Percentiles rank a stretch among this genome's conserved stretches.
These are phyloP conservation scores for Trichocladium antarcticum DNA, from an alignment of 495 filamentous ascomycete species.

Conservation along the genomic window DNA sequence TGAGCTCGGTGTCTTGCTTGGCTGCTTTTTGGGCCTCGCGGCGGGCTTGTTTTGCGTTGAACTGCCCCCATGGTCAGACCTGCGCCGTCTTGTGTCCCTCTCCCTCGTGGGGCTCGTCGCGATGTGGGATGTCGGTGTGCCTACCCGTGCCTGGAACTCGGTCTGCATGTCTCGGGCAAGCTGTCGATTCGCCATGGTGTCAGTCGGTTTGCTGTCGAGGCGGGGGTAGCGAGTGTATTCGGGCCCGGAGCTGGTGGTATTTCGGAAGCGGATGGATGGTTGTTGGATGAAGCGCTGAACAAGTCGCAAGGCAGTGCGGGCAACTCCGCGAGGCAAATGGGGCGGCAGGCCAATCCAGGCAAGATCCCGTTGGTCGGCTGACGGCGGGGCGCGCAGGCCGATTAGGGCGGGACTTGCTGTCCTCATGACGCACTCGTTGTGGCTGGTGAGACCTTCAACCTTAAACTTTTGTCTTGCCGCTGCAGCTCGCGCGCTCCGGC, in stretches of 20 bases:
- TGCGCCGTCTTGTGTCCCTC: background rate
- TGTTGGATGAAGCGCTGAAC: background rate
- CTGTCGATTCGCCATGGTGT: constrained; percentile 41
- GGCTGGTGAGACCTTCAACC: constrained; percentile 12
- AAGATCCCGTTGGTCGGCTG: background rate
- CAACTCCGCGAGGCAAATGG: background rate
- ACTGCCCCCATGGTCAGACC: constrained; percentile 35
- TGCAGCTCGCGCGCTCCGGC: too few species aligned
- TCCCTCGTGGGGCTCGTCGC: too few species aligned
- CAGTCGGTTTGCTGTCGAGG: constrained; percentile 7
- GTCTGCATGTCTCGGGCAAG: constrained; percentile 41
- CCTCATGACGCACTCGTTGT: constrained; percentile 16
- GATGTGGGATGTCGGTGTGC: constrained; percentile 6
- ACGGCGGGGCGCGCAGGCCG: background rate
- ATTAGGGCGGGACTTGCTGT: background rate
- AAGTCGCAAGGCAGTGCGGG: background rate
- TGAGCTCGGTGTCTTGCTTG: constrained; percentile 71
- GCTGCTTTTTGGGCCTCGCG: constrained; percentile 69
- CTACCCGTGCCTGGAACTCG: constrained; percentile 43
- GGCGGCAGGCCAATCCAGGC: background rate
- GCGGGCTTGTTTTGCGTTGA: constrained; percentile 75
- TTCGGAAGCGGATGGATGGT: too few species aligned
- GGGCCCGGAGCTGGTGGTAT: too few species aligned
- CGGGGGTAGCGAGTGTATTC: background rate
- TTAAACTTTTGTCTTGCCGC: too few species aligned